Percentiles rank a stretch among this genome's conserved stretches.
Conservation (phyloP, 176 grass and related monocot genomes). For the Oryza glumipatula region DNA sequence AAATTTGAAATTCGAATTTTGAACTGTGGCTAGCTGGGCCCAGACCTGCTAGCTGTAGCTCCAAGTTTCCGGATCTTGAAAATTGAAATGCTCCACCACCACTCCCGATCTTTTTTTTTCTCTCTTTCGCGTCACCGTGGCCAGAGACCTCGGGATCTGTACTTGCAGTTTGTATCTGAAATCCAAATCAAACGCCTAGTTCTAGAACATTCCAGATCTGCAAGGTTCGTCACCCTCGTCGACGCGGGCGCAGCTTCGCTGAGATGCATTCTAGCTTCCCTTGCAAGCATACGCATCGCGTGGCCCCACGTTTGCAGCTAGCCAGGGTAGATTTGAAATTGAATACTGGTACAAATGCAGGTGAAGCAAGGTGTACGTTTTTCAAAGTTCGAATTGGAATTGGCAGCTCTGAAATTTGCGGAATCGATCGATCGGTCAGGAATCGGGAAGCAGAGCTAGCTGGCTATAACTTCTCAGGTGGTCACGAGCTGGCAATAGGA, state of each 20-base stretch:
- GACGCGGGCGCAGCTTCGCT: neutral
- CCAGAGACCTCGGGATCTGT: neutral
- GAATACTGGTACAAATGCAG: too few species aligned
- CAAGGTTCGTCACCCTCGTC: neutral
- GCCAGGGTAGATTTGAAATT: neutral
- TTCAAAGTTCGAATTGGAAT: neutral
- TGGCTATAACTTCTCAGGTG: too few species aligned
- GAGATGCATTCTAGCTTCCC: neutral
- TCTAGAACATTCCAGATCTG: slow-evolving; percentile 14
- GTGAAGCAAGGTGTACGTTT: neutral
- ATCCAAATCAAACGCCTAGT: neutral
- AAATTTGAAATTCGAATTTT: slow-evolving; percentile 16
- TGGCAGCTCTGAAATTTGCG: neutral
- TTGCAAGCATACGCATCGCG: neutral
- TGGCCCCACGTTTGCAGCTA: neutral
- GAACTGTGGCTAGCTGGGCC: neutral
- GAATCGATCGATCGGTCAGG: neutral
- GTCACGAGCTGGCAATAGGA: too few species aligned
- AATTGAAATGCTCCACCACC: neutral
- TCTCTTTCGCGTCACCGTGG: neutral
- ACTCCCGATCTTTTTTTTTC: neutral
- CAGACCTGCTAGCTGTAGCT: neutral
- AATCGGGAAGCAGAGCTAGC: neutral
- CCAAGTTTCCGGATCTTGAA: neutral
- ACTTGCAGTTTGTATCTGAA: neutral